Percentiles rank a stretch among this genome's conserved stretches.
Evolutionary conservation across 2,329 filamentous ascomycete species (phyloP).

Genomic region (Beauveria sp.): DNA sequence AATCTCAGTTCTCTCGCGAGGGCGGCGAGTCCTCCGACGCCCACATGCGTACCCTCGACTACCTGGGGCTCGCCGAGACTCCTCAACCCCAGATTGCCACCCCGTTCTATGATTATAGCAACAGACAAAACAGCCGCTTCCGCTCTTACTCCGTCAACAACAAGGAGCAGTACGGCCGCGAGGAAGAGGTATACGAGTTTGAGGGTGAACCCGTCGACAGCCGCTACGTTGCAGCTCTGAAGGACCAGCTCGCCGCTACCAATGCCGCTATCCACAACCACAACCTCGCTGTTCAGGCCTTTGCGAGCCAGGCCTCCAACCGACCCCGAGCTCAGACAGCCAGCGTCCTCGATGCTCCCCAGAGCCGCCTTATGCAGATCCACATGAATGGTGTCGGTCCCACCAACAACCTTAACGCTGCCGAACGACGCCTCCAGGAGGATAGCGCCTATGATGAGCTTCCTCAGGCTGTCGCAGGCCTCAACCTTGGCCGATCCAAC

Average conservation of each 20-base stretch:
- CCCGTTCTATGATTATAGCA: slow-evolving; percentile 61
- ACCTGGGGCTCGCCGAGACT: slow-evolving; percentile 88
- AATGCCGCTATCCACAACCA: slow-evolving; percentile 75
- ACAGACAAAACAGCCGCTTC: slow-evolving; percentile 78
- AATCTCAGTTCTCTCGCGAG: slow-evolving; percentile 79
- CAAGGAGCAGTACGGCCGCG: slow-evolving; percentile 91
- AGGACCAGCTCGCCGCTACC: slow-evolving; percentile 56
- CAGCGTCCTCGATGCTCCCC: slow-evolving; percentile 76
- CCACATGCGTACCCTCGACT: slow-evolving; percentile 83
- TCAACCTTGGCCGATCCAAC: slow-evolving; percentile 63
- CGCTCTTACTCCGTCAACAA: slow-evolving; percentile 98
- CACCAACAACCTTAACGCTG: slow-evolving; percentile 64
- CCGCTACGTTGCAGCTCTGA: slow-evolving; percentile 53
- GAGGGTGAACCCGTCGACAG: slow-evolving; percentile 44
- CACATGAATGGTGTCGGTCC: slow-evolving; percentile 66
- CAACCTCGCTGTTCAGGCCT: slow-evolving; percentile 88
- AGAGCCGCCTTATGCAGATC: slow-evolving; percentile 56
- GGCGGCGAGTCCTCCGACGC: slow-evolving; percentile 81
- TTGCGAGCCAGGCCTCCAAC: slow-evolving; percentile 75
- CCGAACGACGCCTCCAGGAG: slow-evolving; percentile 67
- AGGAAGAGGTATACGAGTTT: slow-evolving; percentile 68
- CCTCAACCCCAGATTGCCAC: slow-evolving; percentile 75
- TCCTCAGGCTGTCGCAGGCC: slow-evolving; percentile 71
- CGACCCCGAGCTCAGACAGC: slow-evolving; percentile 86
- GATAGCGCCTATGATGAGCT: slow-evolving; percentile 74